These are phyloP conservation scores for Leucosporidium creatinivorum DNA, from an alignment of 768 basidiomycete genomes.

Conservation along the genomic window DNA sequence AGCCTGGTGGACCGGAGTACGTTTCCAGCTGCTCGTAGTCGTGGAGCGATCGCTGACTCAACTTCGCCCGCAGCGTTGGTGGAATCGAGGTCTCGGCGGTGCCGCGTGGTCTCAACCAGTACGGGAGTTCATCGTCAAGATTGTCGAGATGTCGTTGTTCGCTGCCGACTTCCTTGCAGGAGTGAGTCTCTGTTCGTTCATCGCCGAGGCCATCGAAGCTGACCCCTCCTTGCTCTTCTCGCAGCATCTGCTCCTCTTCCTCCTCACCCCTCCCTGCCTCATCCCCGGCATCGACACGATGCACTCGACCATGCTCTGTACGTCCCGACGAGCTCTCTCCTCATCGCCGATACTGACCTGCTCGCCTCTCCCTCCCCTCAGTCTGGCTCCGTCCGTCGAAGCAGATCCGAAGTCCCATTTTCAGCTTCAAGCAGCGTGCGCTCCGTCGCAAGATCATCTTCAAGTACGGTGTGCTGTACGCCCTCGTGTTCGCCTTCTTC, in stretches of 20 bases:
- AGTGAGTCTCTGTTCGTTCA: constrained; percentile 38
- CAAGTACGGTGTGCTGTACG: constrained; percentile 74
- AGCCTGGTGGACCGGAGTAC: constrained; percentile 94
- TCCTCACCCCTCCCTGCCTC: constrained; percentile 78
- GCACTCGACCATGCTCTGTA: constrained; percentile 74
- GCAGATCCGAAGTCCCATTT: constrained; percentile 84
- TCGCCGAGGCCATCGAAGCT: constrained; percentile 48
- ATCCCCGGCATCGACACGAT: constrained; percentile 86
- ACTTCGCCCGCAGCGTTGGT: constrained; percentile 53
- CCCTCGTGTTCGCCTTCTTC: constrained; percentile 61
- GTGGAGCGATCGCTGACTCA: background rate
- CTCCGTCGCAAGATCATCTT: constrained; percentile 50
- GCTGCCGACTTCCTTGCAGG: constrained; percentile 72
- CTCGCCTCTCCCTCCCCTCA: background rate
- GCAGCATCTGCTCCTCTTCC: constrained; percentile 63
- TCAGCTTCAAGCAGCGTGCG: constrained; percentile 77
- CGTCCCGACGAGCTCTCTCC: background rate
- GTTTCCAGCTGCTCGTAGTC: background rate
- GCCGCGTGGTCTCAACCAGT: constrained; percentile 96
- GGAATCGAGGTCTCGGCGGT: constrained; percentile 80
- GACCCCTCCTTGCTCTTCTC: background rate
- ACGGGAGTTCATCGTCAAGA: constrained; percentile 95
- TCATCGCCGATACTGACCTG: too few species aligned
- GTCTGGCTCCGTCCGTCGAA: constrained; percentile 91
- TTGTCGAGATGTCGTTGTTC: constrained; percentile 91